These are phyloP conservation scores for Trametes pubescens DNA, from an alignment of 1,284 basidiomycete genomes.

Conservation along the genomic window DNA sequence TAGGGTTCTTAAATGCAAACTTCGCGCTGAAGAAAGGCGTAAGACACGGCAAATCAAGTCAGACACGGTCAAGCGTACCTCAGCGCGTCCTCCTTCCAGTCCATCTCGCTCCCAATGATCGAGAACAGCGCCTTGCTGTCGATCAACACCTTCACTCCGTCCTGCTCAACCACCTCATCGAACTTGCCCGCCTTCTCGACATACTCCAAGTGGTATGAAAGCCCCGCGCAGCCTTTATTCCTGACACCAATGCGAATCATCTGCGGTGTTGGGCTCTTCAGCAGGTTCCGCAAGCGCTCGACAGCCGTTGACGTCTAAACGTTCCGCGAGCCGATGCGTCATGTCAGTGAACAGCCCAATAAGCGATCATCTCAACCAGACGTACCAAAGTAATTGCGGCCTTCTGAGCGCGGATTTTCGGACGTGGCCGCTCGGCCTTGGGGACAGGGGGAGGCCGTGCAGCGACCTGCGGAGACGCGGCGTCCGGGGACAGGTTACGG, in stretches of 20 bases:
- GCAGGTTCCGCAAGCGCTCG: constrained; percentile 71
- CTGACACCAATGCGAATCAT: constrained; percentile 95
- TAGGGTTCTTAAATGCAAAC: constrained; percentile 93
- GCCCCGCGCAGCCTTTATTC: constrained; percentile 99
- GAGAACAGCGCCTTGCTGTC: constrained; percentile 98
- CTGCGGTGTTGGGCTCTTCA: constrained; percentile 86
- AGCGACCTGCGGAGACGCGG: constrained; percentile 72
- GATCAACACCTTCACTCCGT: constrained; percentile 93
- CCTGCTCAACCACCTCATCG: constrained; percentile 98
- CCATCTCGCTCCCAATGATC: constrained; percentile 99
- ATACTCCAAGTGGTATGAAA: constrained; percentile 98
- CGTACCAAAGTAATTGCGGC: constrained; percentile 86
- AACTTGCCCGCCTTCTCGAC: constrained; percentile 91
- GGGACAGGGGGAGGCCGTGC: constrained; percentile 75
- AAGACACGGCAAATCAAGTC: not conserved
- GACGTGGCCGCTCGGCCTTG: constrained; percentile 67
- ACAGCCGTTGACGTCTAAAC: constrained; percentile 86
- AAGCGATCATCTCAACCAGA: constrained; percentile 30
- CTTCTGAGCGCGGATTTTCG: constrained; percentile 78
- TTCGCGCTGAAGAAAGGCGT: constrained; percentile 67
- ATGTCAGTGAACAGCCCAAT: not conserved
- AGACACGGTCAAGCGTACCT: constrained; percentile 58
- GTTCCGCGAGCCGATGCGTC: constrained; percentile 15
- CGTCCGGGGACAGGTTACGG: constrained; percentile 57
- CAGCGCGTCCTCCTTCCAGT: constrained; percentile 94